These are phyloP conservation scores for Phytophthora kernoviae DNA, from an alignment of 352 stramenopile genomes.

Conservation along the genomic window DNA sequence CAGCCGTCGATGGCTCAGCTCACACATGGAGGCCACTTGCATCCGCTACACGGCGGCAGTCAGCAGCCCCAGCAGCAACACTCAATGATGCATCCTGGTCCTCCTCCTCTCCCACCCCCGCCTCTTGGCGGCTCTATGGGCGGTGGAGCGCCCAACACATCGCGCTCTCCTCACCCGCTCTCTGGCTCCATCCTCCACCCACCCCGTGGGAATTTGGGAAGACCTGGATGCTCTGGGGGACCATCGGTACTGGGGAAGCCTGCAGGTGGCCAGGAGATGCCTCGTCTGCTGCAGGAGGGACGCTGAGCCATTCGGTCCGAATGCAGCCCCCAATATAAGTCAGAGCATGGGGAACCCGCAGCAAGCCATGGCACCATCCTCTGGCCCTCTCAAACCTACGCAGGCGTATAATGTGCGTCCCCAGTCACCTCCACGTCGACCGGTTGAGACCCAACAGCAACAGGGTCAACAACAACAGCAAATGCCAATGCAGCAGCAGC, in stretches of 20 bases:
- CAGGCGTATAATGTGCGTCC: constrained; percentile 48
- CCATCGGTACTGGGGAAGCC: constrained; percentile 67
- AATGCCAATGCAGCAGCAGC: constrained; percentile 51
- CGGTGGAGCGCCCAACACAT: constrained; percentile 40
- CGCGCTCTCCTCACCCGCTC: constrained; percentile 70
- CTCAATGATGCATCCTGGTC: constrained; percentile 61
- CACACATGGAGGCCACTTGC: constrained; percentile 53
- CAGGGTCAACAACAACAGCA: constrained; percentile 49
- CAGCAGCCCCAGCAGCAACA: constrained; percentile 36
- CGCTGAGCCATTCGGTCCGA: constrained; percentile 67
- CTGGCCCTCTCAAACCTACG: constrained; percentile 28
- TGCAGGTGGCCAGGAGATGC: constrained; percentile 23
- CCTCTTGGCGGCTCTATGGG: constrained; percentile 63
- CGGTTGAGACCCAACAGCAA: constrained; percentile 39
- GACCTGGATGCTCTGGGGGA: constrained; percentile 29
- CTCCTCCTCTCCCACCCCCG: constrained; percentile 65
- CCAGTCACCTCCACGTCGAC: constrained; percentile 42
- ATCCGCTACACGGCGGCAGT: constrained; percentile 70
- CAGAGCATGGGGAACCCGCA: constrained; percentile 44
- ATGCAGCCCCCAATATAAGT: constrained; percentile 57
- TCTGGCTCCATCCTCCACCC: constrained; percentile 74
- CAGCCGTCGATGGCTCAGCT: constrained; percentile 74
- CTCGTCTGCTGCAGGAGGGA: constrained; percentile 29
- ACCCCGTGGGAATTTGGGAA: constrained; percentile 46
- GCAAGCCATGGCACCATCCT: constrained; percentile 40